Evolutionary conservation across 2,329 filamentous ascomycete species (phyloP).

Genomic region (Ambrosiella beaveri): DNA sequence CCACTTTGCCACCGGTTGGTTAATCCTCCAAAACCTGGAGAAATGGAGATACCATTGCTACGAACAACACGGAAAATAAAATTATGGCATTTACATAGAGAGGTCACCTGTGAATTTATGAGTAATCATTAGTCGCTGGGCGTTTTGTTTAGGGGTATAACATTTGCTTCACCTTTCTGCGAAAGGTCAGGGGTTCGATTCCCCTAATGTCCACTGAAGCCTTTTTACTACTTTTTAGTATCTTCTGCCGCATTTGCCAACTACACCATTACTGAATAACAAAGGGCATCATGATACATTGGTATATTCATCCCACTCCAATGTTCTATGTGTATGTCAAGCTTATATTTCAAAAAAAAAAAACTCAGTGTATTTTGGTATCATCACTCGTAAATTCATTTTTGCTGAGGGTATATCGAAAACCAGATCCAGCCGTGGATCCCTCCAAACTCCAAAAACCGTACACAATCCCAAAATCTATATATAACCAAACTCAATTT

Average conservation of each 20-base stretch:
- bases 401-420: not conserved
- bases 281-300: not conserved
- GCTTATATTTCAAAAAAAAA: not conserved
- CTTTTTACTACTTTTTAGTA: not conserved
- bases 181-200: conserved; percentile 13
- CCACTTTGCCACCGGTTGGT: too few species aligned
- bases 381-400: conserved; percentile 1
- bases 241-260: not conserved
- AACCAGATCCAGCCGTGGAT: not conserved
- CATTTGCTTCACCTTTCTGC: conserved; percentile 13
- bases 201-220: conserved; percentile 8
- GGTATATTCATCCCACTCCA: not conserved
- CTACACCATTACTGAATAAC: too few species aligned
- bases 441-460: not conserved
- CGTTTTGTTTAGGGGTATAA: conserved; percentile 13
- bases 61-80: too few species aligned
- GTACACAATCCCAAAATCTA: not conserved
- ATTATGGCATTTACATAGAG: too few species aligned
- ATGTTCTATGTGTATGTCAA: not conserved
- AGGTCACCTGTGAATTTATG: conserved; percentile 17
- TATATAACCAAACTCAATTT: not conserved
- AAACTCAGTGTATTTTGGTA: not conserved
- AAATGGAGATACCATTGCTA: too few species aligned
- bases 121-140: conserved; percentile 14
- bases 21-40: too few species aligned